phyloP scores from a whole-genome alignment of 2,329 filamentous ascomycete genomes.

The Atkinsonella hypoxylon region DNA sequence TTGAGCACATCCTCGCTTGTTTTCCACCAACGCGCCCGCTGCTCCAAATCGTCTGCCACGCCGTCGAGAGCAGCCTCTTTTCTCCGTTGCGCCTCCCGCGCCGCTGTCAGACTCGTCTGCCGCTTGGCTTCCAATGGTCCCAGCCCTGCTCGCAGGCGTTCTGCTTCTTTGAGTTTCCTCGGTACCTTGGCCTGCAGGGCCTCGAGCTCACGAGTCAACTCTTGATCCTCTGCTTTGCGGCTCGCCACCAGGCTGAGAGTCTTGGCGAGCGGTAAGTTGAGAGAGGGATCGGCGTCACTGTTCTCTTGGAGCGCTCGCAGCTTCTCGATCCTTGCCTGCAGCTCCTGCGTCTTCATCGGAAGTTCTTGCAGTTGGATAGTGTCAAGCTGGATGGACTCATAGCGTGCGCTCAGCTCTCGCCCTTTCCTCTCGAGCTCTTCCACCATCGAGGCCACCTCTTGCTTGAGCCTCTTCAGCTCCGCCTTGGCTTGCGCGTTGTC shows the following conservation, averaged over 20 bases:
- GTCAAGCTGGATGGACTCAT: slow-evolving; percentile 38
- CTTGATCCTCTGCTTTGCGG: slow-evolving; percentile 37
- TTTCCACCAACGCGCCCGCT: slow-evolving; percentile 62
- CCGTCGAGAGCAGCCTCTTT: slow-evolving; percentile 55
- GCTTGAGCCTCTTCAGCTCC: slow-evolving; percentile 67
- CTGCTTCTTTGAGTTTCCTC: slow-evolving; percentile 54
- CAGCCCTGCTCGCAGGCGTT: slow-evolving; percentile 55
- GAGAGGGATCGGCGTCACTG: slow-evolving; percentile 25
- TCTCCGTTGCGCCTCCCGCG: slow-evolving; percentile 57
- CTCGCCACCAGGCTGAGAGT: slow-evolving; percentile 41
- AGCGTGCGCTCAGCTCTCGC: slow-evolving; percentile 41
- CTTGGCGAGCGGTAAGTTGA: slow-evolving; percentile 45
- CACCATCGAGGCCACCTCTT: slow-evolving; percentile 63
- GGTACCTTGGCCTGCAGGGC: slow-evolving; percentile 49
- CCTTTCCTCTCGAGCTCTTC: slow-evolving; percentile 56
- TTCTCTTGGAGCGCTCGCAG: slow-evolving; percentile 30
- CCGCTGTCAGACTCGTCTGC: slow-evolving; percentile 51
- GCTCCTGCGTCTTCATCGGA: slow-evolving; percentile 33
- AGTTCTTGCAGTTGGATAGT: slow-evolving; percentile 37
- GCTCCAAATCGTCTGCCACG: slow-evolving; percentile 61
- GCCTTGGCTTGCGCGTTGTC: slow-evolving; percentile 60
- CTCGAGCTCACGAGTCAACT: slow-evolving; percentile 52
- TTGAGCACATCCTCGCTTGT: slow-evolving; percentile 53
- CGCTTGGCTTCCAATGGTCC: slow-evolving; percentile 56
- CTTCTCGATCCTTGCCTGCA: slow-evolving; percentile 36